Evolutionary conservation across 2,329 filamentous ascomycete species (phyloP).

Genomic region (Nigrospora osmanthi): DNA sequence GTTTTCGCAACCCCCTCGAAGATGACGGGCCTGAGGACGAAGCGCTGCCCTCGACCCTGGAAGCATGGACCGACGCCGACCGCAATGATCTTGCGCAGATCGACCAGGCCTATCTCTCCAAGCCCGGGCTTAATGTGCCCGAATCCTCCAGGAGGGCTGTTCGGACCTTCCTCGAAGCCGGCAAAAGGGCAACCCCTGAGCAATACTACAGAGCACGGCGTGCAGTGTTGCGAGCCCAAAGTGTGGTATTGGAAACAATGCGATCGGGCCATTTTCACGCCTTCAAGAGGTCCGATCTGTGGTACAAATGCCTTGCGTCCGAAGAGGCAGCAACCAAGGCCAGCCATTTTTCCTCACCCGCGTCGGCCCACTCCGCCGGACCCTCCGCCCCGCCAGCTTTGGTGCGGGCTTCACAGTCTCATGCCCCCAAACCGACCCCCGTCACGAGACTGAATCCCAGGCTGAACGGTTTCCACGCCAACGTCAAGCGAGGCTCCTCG

Average conservation of each 20-base stretch:
- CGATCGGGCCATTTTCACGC: slow-evolving; percentile 70
- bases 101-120: slow-evolving; percentile 79
- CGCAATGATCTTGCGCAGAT: slow-evolving; percentile 85
- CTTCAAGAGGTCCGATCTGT: slow-evolving; percentile 90
- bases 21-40: slow-evolving; percentile 67
- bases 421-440: slow-evolving; percentile 34
- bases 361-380: slow-evolving; percentile 10
- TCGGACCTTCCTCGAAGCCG: slow-evolving; percentile 69
- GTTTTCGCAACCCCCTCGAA: slow-evolving; percentile 88
- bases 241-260: slow-evolving; percentile 76
- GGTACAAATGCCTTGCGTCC: slow-evolving; percentile 90
- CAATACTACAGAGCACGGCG: slow-evolving; percentile 80
- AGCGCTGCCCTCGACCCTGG: slow-evolving; percentile 50
- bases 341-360: slow-evolving; percentile 8
- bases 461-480: slow-evolving; percentile 19
- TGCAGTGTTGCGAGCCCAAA: slow-evolving; percentile 76
- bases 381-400: slow-evolving; percentile 17
- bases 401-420: slow-evolving; percentile 26
- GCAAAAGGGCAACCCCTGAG: slow-evolving; percentile 64
- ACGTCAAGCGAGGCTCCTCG: slow-evolving; percentile 35
- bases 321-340: slow-evolving; percentile 57
- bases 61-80: slow-evolving; percentile 76
- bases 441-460: slow-evolving; percentile 32
- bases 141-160: slow-evolving; percentile 63
- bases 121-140: slow-evolving; percentile 71